Evolutionary conservation across 495 filamentous ascomycete species (phyloP), one percentile per base, ranked within the genome.

Genomic region (Terfezia boudieri): DNA sequence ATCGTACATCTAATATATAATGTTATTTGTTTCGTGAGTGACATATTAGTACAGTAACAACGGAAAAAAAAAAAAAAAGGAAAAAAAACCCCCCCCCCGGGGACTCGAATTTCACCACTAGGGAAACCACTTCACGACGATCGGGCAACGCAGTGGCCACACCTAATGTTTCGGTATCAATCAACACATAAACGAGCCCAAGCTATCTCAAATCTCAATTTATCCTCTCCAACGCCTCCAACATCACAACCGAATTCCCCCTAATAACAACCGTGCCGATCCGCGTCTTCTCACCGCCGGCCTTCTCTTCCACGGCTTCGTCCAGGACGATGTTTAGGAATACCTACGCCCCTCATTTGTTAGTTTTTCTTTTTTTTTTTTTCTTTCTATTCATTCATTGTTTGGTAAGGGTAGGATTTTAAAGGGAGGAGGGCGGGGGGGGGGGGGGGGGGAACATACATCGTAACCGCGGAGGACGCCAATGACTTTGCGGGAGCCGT

Each of bases 261-360:
- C 88, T 82, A 61, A 95, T 94, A 54, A 94, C 92, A 58, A 93
- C 83, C 81, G 93, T 95, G 64, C 90, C 90, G 50, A 95, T 76
- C 57, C 79, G 75, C 50, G 80, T 81, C 71, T 94, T 96, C 74
- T 94, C 86, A 49, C 86, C 86, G 55, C 85, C 86, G 36, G 77
- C 75, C 68, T 89, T 94, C 73, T 95, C 86, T 64, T 96, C 90
- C 14, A 93, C 82, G n/a, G 90, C 89, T 60, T 96, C 90, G 66
- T 98, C 92, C 12, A 98, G 77, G 26, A 96, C 89, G 63, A 98
- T 87, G 69, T 98, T 98, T 63, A 98, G 76, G 74, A 96, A 98
- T 53, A 95, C 87, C 90, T 98, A 66, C 26, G 26, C 2, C 35
- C 20, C 22, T 9, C 49, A 14, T 41, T 38, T 43, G 41, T 62